Evolutionary conservation across 139 green algal species (phyloP).

Genomic region (Coelastrella sp.): DNA sequence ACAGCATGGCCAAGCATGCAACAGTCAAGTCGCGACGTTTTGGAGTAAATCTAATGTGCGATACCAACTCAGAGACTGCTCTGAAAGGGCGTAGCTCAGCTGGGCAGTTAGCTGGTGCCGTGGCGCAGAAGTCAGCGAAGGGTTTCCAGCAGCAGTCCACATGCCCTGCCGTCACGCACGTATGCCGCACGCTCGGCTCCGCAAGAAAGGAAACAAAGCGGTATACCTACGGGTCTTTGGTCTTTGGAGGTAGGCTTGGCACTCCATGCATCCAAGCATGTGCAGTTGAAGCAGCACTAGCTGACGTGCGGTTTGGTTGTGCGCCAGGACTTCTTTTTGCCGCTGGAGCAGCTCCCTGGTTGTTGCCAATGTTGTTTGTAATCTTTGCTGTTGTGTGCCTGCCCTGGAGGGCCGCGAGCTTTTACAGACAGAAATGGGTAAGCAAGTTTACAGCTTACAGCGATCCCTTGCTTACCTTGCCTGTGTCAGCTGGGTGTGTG

Average conservation of each 20-base stretch:
- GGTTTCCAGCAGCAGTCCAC: neutral
- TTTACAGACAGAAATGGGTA: conserved; percentile 45
- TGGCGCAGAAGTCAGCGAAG: neutral
- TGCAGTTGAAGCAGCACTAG: neutral
- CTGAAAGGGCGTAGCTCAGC: neutral
- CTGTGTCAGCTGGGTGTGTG: neutral
- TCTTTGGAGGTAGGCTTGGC: conserved; percentile 8
- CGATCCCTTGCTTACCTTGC: neutral
- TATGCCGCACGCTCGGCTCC: neutral
- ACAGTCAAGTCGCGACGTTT: neutral
- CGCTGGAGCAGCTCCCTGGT: conserved; percentile 54
- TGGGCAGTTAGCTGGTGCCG: neutral
- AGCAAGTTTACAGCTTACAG: neutral
- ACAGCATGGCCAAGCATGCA: neutral
- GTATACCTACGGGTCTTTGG: neutral
- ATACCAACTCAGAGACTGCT: neutral
- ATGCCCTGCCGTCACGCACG: conserved; percentile 30
- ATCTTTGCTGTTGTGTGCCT: conserved; percentile 56
- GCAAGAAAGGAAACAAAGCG: conserved; percentile 2
- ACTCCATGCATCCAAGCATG: neutral
- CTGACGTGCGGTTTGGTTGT: neutral
- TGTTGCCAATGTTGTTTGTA: conserved; percentile 60
- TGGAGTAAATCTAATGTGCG: neutral
- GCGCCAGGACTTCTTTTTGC: conserved; percentile 53
- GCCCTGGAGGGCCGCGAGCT: conserved; percentile 56